Evolutionary conservation across 306 rosid species (phyloP).

Genomic region (Vachellia pachyceras): DNA sequence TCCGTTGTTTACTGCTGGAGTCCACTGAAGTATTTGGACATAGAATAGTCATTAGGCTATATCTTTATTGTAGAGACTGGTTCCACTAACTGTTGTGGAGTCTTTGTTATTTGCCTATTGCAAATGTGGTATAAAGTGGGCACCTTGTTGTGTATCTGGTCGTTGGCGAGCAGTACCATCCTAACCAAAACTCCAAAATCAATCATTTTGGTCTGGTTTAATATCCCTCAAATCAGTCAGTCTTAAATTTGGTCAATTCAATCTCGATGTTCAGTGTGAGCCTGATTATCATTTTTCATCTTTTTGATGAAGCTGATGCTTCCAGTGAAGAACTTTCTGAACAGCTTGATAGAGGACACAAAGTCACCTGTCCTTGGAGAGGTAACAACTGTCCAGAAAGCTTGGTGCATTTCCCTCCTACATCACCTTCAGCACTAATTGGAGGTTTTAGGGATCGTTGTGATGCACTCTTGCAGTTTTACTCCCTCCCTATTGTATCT

Average conservation of each 20-base stretch:
- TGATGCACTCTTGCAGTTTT: constrained; percentile 95
- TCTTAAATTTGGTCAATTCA: not conserved
- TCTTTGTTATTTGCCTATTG: not conserved
- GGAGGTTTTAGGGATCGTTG: constrained; percentile 98
- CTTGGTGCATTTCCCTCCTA: constrained; percentile 97
- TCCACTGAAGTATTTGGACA: not conserved
- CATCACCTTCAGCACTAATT: constrained; percentile 87
- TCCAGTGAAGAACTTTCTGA: constrained; percentile 78
- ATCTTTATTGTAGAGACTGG: not conserved
- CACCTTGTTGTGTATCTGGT: not conserved
- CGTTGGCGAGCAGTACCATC: not conserved
- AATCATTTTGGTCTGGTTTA: not conserved
- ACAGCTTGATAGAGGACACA: constrained; percentile 85
- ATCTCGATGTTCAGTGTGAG: not conserved
- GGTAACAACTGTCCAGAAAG: constrained; percentile 98
- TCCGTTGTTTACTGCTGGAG: constrained; percentile 33
- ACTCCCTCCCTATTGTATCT: constrained; percentile 74
- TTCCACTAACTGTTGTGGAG: not conserved
- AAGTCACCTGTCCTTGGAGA: constrained; percentile 88
- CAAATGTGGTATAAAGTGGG: constrained; percentile 11
- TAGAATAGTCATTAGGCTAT: constrained; percentile 4
- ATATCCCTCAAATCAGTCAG: not conserved
- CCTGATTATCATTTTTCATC: constrained; percentile 35
- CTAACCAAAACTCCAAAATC: not conserved
- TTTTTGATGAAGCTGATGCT: constrained; percentile 61